Evolutionary conservation across 140 eudicot genomes (phyloP), one percentile per base, ranked within the genome.

Genomic region (Erigeron philadelphicus): DNA sequence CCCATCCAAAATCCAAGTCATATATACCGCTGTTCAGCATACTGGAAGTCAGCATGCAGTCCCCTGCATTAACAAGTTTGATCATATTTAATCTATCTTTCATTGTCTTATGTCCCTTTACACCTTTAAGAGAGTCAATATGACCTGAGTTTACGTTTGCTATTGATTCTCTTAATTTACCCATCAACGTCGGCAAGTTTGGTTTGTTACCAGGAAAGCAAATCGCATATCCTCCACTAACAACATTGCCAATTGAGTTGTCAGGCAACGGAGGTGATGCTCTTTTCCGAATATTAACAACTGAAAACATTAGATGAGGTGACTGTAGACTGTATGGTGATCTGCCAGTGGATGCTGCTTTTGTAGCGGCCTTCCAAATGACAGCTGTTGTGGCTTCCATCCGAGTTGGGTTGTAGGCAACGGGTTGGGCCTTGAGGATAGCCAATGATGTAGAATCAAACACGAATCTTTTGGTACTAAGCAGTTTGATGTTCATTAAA

Each of bases 331-430:
- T 16, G 40, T 31, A 67, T 3, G 74, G 25, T 57, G 74, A 16
- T 57, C 69, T 58, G n/a, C 57, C 64, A 8, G 52, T 56, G n/a
- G 74, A 67, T 25, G 79, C 74, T 4, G 79, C 68, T 38, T 48
- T 25, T 45, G 79, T 64, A 7, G 64, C 74, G 8, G 74, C 66
- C 54, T 75, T 75, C 79, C 79, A 75, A 10, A 81, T 21, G 17
- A 81, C 45, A 8, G 77, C 57, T 40, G 63, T 21, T 10, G 73
- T 70, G 6, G 65, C 82, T 19, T 76, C 79, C 47, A 50, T 74
- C 9, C 77, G 70, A 15, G 79, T 57, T 44, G 76, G 79, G 17
- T 2, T 7, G 6, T 50, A 12, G 8, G 23, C 47, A 23, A 10
- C 59, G 2, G 58, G 42, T 55, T 52, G 56, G 41, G 70, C 68